Evolutionary conservation across 352 stramenopile species (phyloP).

Genomic region (Pythium oligandrum): DNA sequence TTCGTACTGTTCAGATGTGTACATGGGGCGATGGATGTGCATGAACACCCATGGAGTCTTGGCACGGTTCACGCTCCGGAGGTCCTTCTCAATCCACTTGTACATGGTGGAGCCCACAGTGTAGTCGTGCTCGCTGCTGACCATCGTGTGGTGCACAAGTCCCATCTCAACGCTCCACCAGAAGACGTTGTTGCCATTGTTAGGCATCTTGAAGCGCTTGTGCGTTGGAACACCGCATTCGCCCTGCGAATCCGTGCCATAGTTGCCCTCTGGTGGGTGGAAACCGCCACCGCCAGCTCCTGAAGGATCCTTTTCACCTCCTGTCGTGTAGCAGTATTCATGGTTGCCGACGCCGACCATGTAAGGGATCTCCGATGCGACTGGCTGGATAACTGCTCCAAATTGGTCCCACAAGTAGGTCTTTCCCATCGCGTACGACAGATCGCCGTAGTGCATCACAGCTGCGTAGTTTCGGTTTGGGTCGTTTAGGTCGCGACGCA

Average conservation of each 20-base stretch:
- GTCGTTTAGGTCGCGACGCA: constrained; percentile 21
- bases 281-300: constrained; percentile 9
- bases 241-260: constrained; percentile 24
- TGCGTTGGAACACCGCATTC: constrained; percentile 62
- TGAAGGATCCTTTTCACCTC: constrained; percentile 9
- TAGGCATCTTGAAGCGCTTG: constrained; percentile 54
- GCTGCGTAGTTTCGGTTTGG: constrained; percentile 26
- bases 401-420: constrained; percentile 75
- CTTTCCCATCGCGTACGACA: constrained; percentile 51
- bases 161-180: constrained; percentile 24
- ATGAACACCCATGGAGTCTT: constrained; percentile 25
- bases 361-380: constrained; percentile 54
- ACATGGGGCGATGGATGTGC: constrained; percentile 6
- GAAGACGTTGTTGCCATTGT: constrained; percentile 24
- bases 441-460: constrained; percentile 65
- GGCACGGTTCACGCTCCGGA: too few species aligned
- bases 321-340: constrained; percentile 15
- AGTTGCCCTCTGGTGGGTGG: constrained; percentile 14
- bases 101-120: constrained; percentile 13
- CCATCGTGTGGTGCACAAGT: constrained; percentile 16
- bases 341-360: constrained; percentile 46
- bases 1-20: constrained; percentile 12
- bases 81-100: constrained; percentile 23
- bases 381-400: constrained; percentile 54
- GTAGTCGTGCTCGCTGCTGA: constrained; percentile 24